phyloP scores from a whole-genome alignment of 805 yeast genomes.

The Metschnikowia orientalis region DNA sequence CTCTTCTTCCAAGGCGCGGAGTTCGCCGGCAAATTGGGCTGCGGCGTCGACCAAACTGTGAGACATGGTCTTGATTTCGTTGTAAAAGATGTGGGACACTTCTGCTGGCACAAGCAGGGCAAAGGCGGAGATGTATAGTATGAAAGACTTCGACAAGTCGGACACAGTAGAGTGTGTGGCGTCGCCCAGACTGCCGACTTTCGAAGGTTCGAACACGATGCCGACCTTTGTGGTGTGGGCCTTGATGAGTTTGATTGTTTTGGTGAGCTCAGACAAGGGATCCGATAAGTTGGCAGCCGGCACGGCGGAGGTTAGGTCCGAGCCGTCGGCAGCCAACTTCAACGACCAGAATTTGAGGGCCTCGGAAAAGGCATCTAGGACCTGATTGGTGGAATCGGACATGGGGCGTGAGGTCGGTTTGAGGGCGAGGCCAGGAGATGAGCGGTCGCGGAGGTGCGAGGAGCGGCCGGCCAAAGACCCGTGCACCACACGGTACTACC shows the following conservation, averaged over 20 bases:
- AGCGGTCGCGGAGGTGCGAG: neutral
- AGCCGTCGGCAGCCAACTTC: constrained; percentile 8
- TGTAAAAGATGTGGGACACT: constrained; percentile 36
- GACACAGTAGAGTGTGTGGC: constrained; percentile 49
- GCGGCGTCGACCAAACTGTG: constrained; percentile 18
- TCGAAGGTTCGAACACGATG: constrained; percentile 60
- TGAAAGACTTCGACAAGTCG: constrained; percentile 42
- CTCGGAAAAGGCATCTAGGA: constrained; percentile 14
- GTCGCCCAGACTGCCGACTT: constrained; percentile 30
- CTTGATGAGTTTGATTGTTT: constrained; percentile 54
- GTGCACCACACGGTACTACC: constrained; percentile 19
- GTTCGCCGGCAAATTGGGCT: constrained; percentile 23
- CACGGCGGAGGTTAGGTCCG: constrained; percentile 7
- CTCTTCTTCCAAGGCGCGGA: constrained; percentile 21
- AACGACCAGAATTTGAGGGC: constrained; percentile 18
- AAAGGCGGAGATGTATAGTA: constrained; percentile 42
- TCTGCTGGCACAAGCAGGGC: constrained; percentile 25
- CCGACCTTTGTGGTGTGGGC: constrained; percentile 81
- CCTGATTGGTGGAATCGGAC: constrained; percentile 2
- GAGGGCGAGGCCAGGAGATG: neutral
- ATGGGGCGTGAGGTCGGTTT: constrained; percentile 1
- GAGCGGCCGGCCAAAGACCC: too few relatives aligned
- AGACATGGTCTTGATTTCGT: constrained; percentile 28
- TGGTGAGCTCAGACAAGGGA: constrained; percentile 56
- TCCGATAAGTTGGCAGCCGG: constrained; percentile 27